phyloP scores from a whole-genome alignment of 495 filamentous ascomycete genomes.

The Neurospora sp. region DNA sequence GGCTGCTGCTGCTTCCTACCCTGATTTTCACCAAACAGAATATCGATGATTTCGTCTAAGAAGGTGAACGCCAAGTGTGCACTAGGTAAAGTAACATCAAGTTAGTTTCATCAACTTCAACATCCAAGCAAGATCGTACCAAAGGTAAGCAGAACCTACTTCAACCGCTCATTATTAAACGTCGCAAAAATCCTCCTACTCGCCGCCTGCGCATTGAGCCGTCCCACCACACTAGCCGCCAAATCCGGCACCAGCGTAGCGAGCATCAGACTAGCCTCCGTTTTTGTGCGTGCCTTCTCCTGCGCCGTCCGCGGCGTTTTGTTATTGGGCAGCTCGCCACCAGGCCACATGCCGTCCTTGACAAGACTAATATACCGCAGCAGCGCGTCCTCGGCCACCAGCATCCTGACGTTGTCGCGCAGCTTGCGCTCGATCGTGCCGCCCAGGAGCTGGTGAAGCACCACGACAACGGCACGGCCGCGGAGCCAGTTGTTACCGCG shows the following conservation, averaged over 20 bases:
- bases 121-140: not conserved
- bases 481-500: slow-evolving; percentile 89
- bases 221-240: slow-evolving; percentile 74
- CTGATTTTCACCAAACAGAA: slow-evolving; percentile 50
- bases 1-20: not conserved
- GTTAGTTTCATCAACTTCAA: slow-evolving; percentile 4
- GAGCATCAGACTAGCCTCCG: slow-evolving; percentile 69
- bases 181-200: slow-evolving; percentile 71
- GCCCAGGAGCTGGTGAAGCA: slow-evolving; percentile 70
- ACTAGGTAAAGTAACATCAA: slow-evolving; percentile 27
- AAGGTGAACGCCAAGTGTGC: slow-evolving; percentile 70
- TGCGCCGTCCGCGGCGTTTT: slow-evolving; percentile 47
- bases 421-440: slow-evolving; percentile 95
- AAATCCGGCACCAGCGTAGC: slow-evolving; percentile 74
- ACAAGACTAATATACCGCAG: slow-evolving; percentile 62
- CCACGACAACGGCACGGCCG: slow-evolving; percentile 89
- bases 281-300: slow-evolving; percentile 60
- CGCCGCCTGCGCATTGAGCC: slow-evolving; percentile 75
- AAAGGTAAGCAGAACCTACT: slow-evolving; percentile 36
- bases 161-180: slow-evolving; percentile 66
- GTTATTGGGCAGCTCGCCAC: slow-evolving; percentile 44
- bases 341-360: slow-evolving; percentile 72
- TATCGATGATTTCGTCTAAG: slow-evolving; percentile 65
- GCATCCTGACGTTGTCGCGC: slow-evolving; percentile 60
- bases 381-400: slow-evolving; percentile 68